A percentile compares a stretch with the other conserved stretches of the same genome.
Conservation (phyloP, 768 basidiomycete species). For the Basidioascus undulatus region DNA sequence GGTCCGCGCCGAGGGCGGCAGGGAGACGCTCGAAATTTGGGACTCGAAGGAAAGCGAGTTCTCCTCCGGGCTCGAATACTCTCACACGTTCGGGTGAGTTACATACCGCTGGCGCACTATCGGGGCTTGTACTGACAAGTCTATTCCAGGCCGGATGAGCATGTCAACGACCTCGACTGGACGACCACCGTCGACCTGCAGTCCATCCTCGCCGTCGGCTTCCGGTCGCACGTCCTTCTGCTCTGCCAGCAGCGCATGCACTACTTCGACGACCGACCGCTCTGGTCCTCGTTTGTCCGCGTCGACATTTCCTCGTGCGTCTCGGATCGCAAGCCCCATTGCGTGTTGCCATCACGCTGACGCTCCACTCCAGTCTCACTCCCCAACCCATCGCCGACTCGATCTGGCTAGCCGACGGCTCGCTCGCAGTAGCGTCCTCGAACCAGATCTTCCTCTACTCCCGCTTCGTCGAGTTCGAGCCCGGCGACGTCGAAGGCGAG, state of each 20-base stretch:
- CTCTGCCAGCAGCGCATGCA: constrained; percentile 82
- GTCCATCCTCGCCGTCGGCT: constrained; percentile 77
- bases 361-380: constrained; percentile 29
- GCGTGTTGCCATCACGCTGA: neutral
- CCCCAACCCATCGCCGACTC: constrained; percentile 65
- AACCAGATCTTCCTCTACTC: constrained; percentile 65
- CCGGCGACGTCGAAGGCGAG: neutral
- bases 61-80: constrained; percentile 64
- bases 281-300: constrained; percentile 17
- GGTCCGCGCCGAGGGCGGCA: constrained; percentile 31
- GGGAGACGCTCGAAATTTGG: constrained; percentile 69
- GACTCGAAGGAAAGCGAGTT: constrained; percentile 88
- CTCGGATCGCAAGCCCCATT: too few species aligned
- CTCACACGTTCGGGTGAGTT: constrained; percentile 33
- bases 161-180: constrained; percentile 67
- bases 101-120: neutral
- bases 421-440: constrained; percentile 54
- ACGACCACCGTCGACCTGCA: constrained; percentile 60
- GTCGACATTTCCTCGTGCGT: constrained; percentile 46
- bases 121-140: neutral
- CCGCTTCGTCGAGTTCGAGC: constrained; percentile 15
- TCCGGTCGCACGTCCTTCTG: constrained; percentile 50
- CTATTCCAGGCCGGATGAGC: constrained; percentile 2
- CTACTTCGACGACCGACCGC: constrained; percentile 67
- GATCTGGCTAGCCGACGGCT: constrained; percentile 69